Conservation (phyloP, 192 early-diverging fungal species). For the Phycomyces blakesleeanus region DNA sequence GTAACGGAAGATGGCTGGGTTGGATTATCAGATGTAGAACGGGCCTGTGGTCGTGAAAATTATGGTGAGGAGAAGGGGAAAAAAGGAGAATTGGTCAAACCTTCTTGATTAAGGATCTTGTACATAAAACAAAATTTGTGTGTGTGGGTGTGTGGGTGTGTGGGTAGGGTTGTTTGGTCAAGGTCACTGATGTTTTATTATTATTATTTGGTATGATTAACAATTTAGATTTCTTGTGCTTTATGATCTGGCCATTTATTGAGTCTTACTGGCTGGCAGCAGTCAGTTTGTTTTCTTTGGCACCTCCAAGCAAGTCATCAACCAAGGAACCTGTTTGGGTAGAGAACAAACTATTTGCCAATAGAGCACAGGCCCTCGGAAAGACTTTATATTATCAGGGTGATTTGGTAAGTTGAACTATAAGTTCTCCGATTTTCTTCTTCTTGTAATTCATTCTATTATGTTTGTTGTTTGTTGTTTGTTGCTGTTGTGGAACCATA, state of each 20-base stretch:
- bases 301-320: slow-evolving; percentile 21
- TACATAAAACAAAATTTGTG: too few relatives aligned
- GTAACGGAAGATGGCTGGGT: slow-evolving; percentile 44
- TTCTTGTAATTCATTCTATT: too few relatives aligned
- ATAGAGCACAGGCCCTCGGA: slow-evolving; percentile 69
- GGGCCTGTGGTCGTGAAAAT: slow-evolving; percentile 54
- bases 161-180: too few relatives aligned
- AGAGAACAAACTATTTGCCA: slow-evolving; percentile 65
- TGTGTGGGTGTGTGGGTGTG: too few relatives aligned
- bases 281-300: slow-evolving; percentile 39
- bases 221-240: slow-evolving; percentile 70
- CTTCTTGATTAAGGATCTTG: not conserved
- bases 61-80: slow-evolving; percentile 50
- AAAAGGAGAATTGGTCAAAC: not conserved
- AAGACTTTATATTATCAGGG: slow-evolving; percentile 86
- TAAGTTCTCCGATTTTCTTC: not conserved
- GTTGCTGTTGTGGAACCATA: too few relatives aligned
- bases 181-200: too few relatives aligned
- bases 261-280: slow-evolving; percentile 83
- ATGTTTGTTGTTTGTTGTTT: too few relatives aligned
- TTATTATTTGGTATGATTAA: too few relatives aligned
- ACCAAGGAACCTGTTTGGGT: slow-evolving; percentile 50
- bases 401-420: slow-evolving; percentile 34
- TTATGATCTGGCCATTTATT: slow-evolving; percentile 84
- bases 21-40: slow-evolving; percentile 47